Evolutionary conservation across 169 alveolate species (phyloP).

Genomic region (Cryptosporidium ubiquitum): DNA sequence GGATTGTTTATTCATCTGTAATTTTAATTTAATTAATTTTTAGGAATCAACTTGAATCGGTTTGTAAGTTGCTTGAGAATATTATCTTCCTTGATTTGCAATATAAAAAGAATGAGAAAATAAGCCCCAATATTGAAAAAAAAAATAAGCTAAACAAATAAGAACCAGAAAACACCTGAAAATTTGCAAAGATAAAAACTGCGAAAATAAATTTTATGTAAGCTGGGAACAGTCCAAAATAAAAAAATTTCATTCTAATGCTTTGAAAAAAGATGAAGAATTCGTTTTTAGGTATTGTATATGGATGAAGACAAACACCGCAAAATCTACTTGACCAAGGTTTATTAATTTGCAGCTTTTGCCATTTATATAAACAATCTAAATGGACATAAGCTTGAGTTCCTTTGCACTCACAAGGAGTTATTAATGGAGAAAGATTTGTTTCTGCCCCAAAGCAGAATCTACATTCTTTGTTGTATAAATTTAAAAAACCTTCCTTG

Average conservation of each 20-base stretch:
- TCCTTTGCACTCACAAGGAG: slow-evolving; percentile 88
- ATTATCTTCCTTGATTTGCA: background rate
- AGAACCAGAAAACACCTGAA: background rate
- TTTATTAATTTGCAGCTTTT: slow-evolving; percentile 21
- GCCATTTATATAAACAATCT: slow-evolving; percentile 87
- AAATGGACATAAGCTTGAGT: slow-evolving; percentile 85
- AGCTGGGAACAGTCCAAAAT: background rate
- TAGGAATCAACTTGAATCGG: background rate
- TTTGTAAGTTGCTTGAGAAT: background rate
- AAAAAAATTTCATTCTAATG: background rate
- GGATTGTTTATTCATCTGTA: background rate
- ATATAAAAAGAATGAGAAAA: background rate
- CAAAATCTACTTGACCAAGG: slow-evolving; percentile 58
- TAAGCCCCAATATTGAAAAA: background rate
- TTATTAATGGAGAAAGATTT: slow-evolving; percentile 80
- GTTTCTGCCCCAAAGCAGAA: slow-evolving; percentile 70
- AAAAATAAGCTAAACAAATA: background rate
- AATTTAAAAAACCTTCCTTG: background rate
- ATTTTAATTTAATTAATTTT: background rate
- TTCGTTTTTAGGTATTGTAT: background rate
- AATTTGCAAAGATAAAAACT: background rate
- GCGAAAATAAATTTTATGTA: background rate
- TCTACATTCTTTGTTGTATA: slow-evolving; percentile 35
- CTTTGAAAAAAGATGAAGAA: background rate
- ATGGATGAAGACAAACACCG: slow-evolving; percentile 33